Base-by-base conservation (phyloP, 1,139 yeast species). In the Spathaspora sp. region DNA sequence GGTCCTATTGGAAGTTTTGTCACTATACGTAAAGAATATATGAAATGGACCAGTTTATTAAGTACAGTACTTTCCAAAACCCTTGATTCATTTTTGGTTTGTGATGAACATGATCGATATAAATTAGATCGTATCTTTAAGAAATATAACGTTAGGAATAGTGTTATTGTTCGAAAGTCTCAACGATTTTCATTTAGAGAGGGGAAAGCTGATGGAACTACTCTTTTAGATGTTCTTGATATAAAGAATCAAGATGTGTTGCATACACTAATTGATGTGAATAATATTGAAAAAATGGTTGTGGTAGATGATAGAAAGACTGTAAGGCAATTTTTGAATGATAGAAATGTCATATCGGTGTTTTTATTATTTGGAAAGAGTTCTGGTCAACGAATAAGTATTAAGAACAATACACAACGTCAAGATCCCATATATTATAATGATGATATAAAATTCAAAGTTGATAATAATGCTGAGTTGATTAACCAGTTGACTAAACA, bases 1-100 rank as follows among this genome's bases (percentile, higher is more conserved):
- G 99, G 99, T 0, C 99, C 99, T 0, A 50, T 91, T 1, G 98
- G 97, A 0, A 56, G 73, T 7, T 70, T 70, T 49, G 72, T 90
- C 2, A 72, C 78, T 8, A 69, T 93, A 13, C 86, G 81, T 53
- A 61, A 66, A 1, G 81, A 76, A 16, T 79, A 67, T 53, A 67
- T 72, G n/a, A 63, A 73, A 38, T 91, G 91, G 91, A 68, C 77
- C 7, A 76, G 76, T 16, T 61, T 87, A 3, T 61, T 93, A 11
- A 95, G 89, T 55, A 63, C 79, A 0, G 59, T 71, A 0, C 60
- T 72, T 13, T 71, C 73, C 2, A 66, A 70, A 13, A 64, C 80
- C 0, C 63, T 89, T 15, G 81, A 76, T 40, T 72, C 90, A 0
- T 90, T 89, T 61, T 71, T 88, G 33, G 97, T 89, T 1, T 72